phyloP scores from a whole-genome alignment of 352 stramenopile genomes.

The Globisporangium heterothallicum region DNA sequence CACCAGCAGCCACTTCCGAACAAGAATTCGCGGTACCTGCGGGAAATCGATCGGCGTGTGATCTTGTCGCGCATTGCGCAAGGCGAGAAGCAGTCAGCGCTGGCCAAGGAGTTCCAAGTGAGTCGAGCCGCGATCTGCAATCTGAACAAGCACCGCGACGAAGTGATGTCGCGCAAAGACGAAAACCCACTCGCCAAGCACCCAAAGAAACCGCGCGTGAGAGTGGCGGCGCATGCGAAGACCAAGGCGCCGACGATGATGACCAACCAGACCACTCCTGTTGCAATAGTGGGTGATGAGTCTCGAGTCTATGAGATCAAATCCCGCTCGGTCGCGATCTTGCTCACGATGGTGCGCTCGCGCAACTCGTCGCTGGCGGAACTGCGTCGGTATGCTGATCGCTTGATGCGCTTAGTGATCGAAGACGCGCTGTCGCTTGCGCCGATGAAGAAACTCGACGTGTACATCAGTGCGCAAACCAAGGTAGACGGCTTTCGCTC shows the following conservation, averaged over 20 bases:
- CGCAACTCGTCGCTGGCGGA: constrained; percentile 24
- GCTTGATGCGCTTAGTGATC: constrained; percentile 43
- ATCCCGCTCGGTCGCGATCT: constrained; percentile 25
- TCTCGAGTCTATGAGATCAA: constrained; percentile 32
- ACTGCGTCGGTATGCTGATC: constrained; percentile 33
- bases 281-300: neutral
- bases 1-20: neutral
- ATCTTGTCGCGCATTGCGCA: constrained; percentile 48
- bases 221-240: neutral
- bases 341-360: constrained; percentile 36
- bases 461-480: constrained; percentile 16
- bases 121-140: constrained; percentile 58
- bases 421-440: constrained; percentile 43
- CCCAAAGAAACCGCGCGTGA: constrained; percentile 32
- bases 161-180: constrained; percentile 34
- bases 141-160: constrained; percentile 47
- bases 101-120: constrained; percentile 60
- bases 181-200: constrained; percentile 51
- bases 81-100: constrained; percentile 50
- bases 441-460: constrained; percentile 20
- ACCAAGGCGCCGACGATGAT: constrained; percentile 4
- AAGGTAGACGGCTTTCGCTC: constrained; percentile 23
- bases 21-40: constrained; percentile 49
- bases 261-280: neutral
- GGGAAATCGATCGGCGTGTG: constrained; percentile 48